These are phyloP conservation scores for Trichophaea hybrida DNA, from an alignment of 2,329 filamentous ascomycete species.

Conservation along the genomic window DNA sequence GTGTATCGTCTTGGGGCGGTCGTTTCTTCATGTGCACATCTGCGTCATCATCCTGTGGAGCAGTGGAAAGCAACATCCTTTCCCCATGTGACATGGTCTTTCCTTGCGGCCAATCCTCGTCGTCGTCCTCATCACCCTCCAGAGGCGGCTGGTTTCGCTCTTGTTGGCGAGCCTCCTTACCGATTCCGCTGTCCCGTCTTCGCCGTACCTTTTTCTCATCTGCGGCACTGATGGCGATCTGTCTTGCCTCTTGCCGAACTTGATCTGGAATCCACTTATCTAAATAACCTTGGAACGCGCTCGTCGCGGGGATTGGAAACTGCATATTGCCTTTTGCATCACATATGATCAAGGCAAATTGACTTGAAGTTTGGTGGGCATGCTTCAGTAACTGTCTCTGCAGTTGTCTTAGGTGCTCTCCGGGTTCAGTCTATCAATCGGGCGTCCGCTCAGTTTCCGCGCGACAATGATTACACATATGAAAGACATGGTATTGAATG, in stretches of 20 bases:
- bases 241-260: slow-evolving; percentile 20
- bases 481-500: not conserved
- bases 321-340: slow-evolving; percentile 22
- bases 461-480: not conserved
- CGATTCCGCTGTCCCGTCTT: slow-evolving; percentile 11
- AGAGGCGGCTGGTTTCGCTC: slow-evolving; percentile 12
- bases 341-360: slow-evolving; percentile 25
- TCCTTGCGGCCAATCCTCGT: slow-evolving; percentile 12
- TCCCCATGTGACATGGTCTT: not conserved
- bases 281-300: slow-evolving; percentile 22
- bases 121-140: slow-evolving; percentile 20
- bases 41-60: not conserved
- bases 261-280: slow-evolving; percentile 25
- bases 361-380: slow-evolving; percentile 17
- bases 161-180: slow-evolving; percentile 16
- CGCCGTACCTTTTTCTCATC: slow-evolving; percentile 15
- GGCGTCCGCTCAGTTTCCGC: not conserved
- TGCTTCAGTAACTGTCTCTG: slow-evolving; percentile 15
- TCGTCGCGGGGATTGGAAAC: slow-evolving; percentile 14
- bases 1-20: not conserved
- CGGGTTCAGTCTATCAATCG: slow-evolving; percentile 1
- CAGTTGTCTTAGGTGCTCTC: slow-evolving; percentile 14
- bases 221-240: slow-evolving; percentile 12
- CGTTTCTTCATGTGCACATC: not conserved
- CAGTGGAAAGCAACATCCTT: no score